These are phyloP conservation scores for Pseudopithomyces chartarum DNA, from an alignment of 2,329 filamentous ascomycete species.

Conservation along the genomic window DNA sequence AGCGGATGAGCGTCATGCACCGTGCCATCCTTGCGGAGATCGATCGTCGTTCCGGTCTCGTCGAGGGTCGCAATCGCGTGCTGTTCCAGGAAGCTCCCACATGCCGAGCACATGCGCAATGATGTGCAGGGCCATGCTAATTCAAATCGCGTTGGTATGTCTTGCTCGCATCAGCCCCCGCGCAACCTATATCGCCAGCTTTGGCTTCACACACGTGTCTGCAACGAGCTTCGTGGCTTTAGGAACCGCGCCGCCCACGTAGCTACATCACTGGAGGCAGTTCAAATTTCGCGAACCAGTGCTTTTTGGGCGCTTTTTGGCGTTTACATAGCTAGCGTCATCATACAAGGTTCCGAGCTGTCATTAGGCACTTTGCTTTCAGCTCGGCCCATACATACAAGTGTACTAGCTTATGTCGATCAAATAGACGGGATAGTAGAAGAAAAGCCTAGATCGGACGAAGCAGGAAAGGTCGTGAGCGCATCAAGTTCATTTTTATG, in stretches of 20 bases:
- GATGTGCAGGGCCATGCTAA: background rate
- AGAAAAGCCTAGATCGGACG: background rate
- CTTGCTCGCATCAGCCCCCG: background rate
- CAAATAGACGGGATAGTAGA: background rate
- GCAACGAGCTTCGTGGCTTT: background rate
- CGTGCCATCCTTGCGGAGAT: constrained; percentile 7
- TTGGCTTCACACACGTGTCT: background rate
- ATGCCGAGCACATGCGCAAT: background rate
- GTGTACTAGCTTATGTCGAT: background rate
- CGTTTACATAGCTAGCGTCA: background rate
- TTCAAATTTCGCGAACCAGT: background rate
- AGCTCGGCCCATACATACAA: background rate
- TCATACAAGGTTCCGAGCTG: background rate
- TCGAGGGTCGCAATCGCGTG: background rate
- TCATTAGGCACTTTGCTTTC: background rate
- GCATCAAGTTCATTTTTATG: background rate
- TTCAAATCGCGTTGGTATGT: background rate
- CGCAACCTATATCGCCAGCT: background rate
- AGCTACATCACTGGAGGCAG: background rate
- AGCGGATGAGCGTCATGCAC: background rate
- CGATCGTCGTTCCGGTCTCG: background rate
- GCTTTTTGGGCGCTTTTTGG: background rate
- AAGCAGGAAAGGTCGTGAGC: background rate
- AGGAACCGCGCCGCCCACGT: background rate
- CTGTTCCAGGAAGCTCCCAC: background rate